Conservation (phyloP, 352 stramenopile species). For the Elongisporangium anandrum region DNA sequence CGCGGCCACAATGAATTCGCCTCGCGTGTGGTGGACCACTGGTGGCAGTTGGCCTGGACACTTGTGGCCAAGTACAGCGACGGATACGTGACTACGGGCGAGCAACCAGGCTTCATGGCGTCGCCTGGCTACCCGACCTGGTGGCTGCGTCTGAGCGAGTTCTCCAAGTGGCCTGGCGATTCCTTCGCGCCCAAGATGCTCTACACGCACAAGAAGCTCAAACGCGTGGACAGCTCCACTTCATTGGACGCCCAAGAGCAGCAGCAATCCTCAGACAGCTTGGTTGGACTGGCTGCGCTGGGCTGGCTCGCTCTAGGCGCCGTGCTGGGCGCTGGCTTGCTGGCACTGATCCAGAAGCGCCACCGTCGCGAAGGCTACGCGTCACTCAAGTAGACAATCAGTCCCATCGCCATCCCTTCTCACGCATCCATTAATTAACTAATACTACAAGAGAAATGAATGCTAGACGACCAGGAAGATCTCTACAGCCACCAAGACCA, state of each 20-base stretch:
- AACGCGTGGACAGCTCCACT: constrained; percentile 20
- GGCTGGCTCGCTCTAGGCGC: constrained; percentile 31
- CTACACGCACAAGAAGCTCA: constrained; percentile 40
- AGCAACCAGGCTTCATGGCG: constrained; percentile 32
- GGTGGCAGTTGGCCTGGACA: constrained; percentile 64
- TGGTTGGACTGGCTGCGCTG: constrained; percentile 8
- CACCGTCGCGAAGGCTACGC: constrained; percentile 34
- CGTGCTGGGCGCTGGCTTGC: constrained; percentile 24
- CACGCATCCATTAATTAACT: constrained; percentile 2
- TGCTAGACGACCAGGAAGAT: neutral
- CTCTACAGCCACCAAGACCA: neutral
- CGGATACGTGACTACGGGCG: constrained; percentile 65
- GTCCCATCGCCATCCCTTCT: constrained; percentile 6
- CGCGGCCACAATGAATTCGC: constrained; percentile 52
- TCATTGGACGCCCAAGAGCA: constrained; percentile 1
- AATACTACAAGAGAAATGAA: constrained; percentile 7
- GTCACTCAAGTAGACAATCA: constrained; percentile 6
- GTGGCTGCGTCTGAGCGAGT: constrained; percentile 59
- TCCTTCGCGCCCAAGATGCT: constrained; percentile 42
- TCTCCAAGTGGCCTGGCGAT: constrained; percentile 60
- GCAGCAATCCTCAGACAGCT: neutral
- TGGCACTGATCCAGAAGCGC: constrained; percentile 26
- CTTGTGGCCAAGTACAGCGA: constrained; percentile 72
- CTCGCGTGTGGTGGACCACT: constrained; percentile 39
- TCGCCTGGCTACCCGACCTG: constrained; percentile 57